A percentile compares a stretch with the other conserved stretches of the same genome.
Conservation (phyloP, 495 filamentous ascomycete species). For the Penicillium robsamsonii region DNA sequence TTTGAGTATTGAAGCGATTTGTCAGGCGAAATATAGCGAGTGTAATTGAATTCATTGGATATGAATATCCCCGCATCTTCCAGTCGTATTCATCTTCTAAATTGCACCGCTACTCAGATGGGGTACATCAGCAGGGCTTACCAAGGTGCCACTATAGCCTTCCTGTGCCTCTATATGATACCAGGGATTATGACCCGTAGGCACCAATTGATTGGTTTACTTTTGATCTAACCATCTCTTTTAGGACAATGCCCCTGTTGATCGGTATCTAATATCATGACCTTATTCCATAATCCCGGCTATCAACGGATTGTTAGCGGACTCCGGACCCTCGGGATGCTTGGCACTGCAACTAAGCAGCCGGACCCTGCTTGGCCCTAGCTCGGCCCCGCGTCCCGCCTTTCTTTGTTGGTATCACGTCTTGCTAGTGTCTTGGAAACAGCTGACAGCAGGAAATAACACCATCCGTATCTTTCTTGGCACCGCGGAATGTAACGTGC, state of each 20-base stretch:
- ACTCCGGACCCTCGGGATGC: constrained; percentile 6
- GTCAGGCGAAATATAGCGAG: constrained; percentile 4
- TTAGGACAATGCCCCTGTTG: neutral
- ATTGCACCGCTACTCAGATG: constrained; percentile 12
- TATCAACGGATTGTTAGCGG: constrained; percentile 15
- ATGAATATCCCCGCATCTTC: neutral
- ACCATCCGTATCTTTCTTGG: constrained; percentile 24
- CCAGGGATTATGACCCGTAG: neutral
- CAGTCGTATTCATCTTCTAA: neutral
- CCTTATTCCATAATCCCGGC: constrained; percentile 5
- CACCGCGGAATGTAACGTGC: constrained; percentile 27
- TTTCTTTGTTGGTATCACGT: constrained; percentile 2
- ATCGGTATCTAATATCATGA: neutral
- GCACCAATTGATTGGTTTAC: neutral
- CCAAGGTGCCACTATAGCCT: neutral
- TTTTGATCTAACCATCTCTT: neutral
- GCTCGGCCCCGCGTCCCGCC: neutral
- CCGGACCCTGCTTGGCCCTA: constrained; percentile 2
- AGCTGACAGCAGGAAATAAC: constrained; percentile 1
- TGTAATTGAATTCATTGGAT: constrained; percentile 10
- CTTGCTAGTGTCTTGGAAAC: constrained; percentile 1
- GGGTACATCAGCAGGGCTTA: constrained; percentile 14
- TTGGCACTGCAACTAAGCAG: constrained; percentile 35
- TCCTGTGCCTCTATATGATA: neutral
- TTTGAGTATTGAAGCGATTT: constrained; percentile 76